phyloP scores from a whole-genome alignment of 2,329 filamentous ascomycete species.

The Dothiorella sarmentorum region DNA sequence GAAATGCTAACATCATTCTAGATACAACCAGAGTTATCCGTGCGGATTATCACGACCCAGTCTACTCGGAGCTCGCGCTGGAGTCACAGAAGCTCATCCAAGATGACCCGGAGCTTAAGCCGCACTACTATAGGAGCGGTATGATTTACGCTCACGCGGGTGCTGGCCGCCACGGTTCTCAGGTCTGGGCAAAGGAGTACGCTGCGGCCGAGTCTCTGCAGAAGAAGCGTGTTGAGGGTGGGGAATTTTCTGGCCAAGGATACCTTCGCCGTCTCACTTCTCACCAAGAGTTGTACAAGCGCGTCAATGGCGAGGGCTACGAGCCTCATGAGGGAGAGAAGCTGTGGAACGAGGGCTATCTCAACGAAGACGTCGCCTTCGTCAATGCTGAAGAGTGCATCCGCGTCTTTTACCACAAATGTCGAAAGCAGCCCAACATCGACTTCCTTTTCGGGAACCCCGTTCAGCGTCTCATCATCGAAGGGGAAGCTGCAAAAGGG shows the following conservation, averaged over 20 bases:
- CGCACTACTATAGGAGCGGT: conserved; percentile 51
- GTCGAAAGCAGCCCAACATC: neutral
- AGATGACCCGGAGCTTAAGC: conserved; percentile 54
- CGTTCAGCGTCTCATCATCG: neutral
- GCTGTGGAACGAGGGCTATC: conserved; percentile 16
- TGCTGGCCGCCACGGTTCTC: neutral
- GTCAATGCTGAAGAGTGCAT: conserved; percentile 17
- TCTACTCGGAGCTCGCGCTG: conserved; percentile 62
- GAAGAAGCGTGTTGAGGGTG: neutral
- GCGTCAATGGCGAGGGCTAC: conserved; percentile 1
- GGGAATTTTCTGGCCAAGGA: neutral
- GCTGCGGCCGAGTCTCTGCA: neutral
- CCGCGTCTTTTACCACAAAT: conserved; percentile 5
- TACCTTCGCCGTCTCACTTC: conserved; percentile 6
- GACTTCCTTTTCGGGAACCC: conserved; percentile 6
- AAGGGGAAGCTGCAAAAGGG: conserved; percentile 41
- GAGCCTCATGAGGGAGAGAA: conserved; percentile 1
- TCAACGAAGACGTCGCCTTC: conserved; percentile 17
- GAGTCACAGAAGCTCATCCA: conserved; percentile 64
- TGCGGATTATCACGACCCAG: conserved; percentile 62
- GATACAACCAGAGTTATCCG: conserved; percentile 51
- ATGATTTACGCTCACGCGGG: conserved; percentile 39
- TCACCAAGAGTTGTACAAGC: conserved; percentile 2
- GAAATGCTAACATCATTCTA: neutral
- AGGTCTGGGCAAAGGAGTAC: conserved; percentile 16